A percentile compares a stretch with the other conserved stretches of the same genome.
These are phyloP conservation scores for Funneliformis caledonium DNA, from an alignment of 371 early-diverging fungal genomes.

Conservation along the genomic window DNA sequence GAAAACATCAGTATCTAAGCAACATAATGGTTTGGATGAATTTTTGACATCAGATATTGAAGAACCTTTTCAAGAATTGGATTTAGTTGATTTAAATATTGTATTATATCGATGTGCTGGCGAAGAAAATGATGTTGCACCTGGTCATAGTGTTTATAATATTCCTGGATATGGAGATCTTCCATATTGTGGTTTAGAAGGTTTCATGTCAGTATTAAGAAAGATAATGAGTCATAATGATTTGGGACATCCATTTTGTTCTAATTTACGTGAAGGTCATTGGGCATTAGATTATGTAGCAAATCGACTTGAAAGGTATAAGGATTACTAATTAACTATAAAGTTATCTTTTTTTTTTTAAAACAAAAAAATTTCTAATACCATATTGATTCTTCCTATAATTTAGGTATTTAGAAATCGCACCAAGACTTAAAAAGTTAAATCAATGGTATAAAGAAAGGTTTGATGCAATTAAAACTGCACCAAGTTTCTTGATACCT, in stretches of 20 bases:
- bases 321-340: not conserved
- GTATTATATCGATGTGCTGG: conserved; percentile 81
- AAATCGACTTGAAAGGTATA: conserved; percentile 70
- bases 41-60: conserved; percentile 53
- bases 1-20: conserved; percentile 62
- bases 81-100: conserved; percentile 76
- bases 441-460: conserved; percentile 78
- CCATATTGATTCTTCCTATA: not conserved
- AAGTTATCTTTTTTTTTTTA: not conserved
- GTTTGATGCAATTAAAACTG: conserved; percentile 63
- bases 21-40: conserved; percentile 52
- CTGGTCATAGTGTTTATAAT: conserved; percentile 80
- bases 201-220: conserved; percentile 80
- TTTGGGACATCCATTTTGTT: conserved; percentile 91
- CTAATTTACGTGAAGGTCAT: conserved; percentile 83
- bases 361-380: not conserved
- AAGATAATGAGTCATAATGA: conserved; percentile 84
- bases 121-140: conserved; percentile 79
- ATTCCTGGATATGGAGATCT: conserved; percentile 83
- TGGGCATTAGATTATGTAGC: conserved; percentile 93
- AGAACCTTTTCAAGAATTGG: conserved; percentile 54
- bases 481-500: conserved; percentile 87
- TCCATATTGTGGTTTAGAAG: conserved; percentile 92
- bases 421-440: conserved; percentile 58
- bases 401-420: conserved; percentile 51